phyloP scores from a whole-genome alignment of 2,329 filamentous ascomycete genomes.

The Alternaria metachromatica region DNA sequence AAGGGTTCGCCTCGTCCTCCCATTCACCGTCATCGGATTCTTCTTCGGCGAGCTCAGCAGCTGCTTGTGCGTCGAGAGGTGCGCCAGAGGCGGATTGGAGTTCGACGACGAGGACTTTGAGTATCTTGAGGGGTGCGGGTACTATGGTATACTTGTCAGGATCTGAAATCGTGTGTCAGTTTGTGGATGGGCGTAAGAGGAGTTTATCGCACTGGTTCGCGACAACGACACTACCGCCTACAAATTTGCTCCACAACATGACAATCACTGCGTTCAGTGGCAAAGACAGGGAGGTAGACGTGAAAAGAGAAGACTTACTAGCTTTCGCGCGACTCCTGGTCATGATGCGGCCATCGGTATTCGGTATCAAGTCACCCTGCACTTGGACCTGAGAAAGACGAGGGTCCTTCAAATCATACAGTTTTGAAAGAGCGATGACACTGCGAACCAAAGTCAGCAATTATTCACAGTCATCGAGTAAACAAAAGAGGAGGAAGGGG shows the following conservation, averaged over 20 bases:
- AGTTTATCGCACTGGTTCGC: background rate
- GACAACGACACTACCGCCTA: background rate
- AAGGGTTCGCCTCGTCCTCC: conserved; percentile 81
- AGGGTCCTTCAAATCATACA: conserved; percentile 85
- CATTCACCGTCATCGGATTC: conserved; percentile 69
- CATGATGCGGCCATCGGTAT: conserved; percentile 80
- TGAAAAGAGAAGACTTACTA: conserved; percentile 60
- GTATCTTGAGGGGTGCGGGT: conserved; percentile 87
- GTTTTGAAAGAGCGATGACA: conserved; percentile 88
- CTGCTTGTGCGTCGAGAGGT: conserved; percentile 64
- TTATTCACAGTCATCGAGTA: background rate
- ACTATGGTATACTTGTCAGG: conserved; percentile 90
- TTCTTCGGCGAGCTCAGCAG: conserved; percentile 70
- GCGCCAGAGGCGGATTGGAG: conserved; percentile 78
- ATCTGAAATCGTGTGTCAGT: conserved; percentile 57
- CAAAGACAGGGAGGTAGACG: background rate
- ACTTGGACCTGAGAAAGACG: conserved; percentile 81
- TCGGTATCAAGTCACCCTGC: conserved; percentile 86
- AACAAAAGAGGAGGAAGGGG: background rate
- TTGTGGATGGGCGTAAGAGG: background rate
- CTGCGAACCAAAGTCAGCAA: conserved; percentile 53
- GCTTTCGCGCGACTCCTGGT: conserved; percentile 88
- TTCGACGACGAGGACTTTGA: conserved; percentile 95
- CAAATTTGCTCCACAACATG: conserved; percentile 2
- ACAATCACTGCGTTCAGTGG: background rate